phyloP scores from a whole-genome alignment of 2,329 filamentous ascomycete species.

The Penicillium verrucosum region DNA sequence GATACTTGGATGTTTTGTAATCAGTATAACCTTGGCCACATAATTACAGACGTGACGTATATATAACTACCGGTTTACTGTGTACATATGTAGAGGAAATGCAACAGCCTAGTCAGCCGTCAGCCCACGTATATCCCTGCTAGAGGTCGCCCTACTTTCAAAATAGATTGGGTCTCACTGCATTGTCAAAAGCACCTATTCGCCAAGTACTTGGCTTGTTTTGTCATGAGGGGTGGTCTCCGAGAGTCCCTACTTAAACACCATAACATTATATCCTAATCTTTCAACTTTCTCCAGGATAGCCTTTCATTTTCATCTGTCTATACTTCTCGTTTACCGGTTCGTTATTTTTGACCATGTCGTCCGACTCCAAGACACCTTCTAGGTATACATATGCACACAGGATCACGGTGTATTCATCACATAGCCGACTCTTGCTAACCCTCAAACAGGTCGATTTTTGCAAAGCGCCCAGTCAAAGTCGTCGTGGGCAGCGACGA shows the following conservation, averaged over 20 bases:
- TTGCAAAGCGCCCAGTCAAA: constrained; percentile 1
- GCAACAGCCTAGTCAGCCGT: background rate
- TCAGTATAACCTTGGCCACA: background rate
- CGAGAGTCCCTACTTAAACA: background rate
- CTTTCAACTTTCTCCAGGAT: background rate
- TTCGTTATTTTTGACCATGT: background rate
- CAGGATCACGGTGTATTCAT: background rate
- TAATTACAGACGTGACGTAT: background rate
- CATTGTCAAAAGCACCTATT: constrained; percentile 1
- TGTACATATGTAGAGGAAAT: background rate
- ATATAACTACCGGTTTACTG: too few species aligned
- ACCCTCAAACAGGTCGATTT: background rate
- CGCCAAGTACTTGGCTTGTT: background rate
- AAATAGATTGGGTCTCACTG: constrained; percentile 6
- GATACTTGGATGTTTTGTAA: background rate
- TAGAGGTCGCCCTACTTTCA: background rate
- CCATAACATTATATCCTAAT: background rate
- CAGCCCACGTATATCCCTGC: background rate
- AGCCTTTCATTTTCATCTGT: too few species aligned
- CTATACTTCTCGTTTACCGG: background rate
- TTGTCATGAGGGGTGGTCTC: background rate
- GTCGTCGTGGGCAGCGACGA: background rate
- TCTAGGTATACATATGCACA: background rate
- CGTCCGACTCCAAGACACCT: background rate
- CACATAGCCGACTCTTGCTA: background rate